Conservation (phyloP, 2,329 filamentous ascomycete genomes). For the Fusarium sp. region DNA sequence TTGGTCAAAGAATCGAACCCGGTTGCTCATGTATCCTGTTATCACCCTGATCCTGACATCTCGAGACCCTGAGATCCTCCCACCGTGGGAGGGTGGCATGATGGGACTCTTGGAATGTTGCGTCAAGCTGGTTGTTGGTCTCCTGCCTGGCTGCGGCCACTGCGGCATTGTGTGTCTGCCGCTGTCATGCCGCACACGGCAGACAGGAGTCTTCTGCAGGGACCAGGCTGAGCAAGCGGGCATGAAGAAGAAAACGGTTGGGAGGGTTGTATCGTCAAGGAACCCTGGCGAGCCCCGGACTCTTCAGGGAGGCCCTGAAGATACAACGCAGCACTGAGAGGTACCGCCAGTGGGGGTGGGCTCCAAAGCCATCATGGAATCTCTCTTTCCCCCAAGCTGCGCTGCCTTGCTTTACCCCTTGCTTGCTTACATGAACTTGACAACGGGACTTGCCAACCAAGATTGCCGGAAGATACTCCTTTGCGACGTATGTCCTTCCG, state of each 20-base stretch:
- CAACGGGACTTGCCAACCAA: not conserved
- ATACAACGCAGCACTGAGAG: not conserved
- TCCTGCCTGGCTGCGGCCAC: slow-evolving; percentile 12
- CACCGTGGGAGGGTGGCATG: slow-evolving; percentile 15
- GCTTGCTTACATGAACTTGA: not conserved
- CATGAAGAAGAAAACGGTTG: not conserved
- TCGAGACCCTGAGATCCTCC: slow-evolving; percentile 10
- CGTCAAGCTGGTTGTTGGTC: slow-evolving; percentile 11
- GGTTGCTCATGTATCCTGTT: not conserved
- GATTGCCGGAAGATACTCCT: slow-evolving; percentile 12
- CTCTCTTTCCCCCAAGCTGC: not conserved
- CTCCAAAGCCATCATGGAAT: not conserved
- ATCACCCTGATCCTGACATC: slow-evolving; percentile 7
- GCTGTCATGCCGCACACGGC: slow-evolving; percentile 7
- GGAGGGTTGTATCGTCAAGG: not conserved
- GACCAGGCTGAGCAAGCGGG: not conserved
- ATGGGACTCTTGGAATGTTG: slow-evolving; percentile 27
- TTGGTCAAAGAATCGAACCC: slow-evolving; percentile 1
- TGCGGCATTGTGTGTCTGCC: slow-evolving; percentile 11
- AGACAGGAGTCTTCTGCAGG: not conserved
- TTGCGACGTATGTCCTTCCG: slow-evolving; percentile 12
- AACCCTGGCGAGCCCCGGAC: slow-evolving; percentile 1
- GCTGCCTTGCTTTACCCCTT: not conserved
- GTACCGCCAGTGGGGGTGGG: not conserved
- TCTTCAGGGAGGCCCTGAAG: not conserved